Evolutionary conservation across 495 filamentous ascomycete species (phyloP), one percentile per base, ranked within the genome.

Genomic region (Podospora pseudocomata): DNA sequence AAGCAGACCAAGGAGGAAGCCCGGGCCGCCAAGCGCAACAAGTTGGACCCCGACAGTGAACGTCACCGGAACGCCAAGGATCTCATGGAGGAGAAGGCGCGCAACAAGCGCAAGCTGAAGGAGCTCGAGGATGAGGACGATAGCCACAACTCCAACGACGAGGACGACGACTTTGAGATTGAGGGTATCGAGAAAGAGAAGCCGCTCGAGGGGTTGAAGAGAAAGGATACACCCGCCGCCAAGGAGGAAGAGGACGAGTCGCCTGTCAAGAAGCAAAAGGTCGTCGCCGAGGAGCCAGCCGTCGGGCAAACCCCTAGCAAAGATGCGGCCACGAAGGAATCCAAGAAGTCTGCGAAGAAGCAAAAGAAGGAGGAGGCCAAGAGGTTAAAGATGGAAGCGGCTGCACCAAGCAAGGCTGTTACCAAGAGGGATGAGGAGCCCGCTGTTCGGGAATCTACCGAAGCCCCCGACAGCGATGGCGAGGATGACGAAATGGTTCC

Each of bases 1-100:
- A 95, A 94, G 78, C 91, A 94, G 79, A 91, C 90, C 60, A 95
- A 94, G 78, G 90, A 91, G 73, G 85, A 94, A 77, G 89, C 89
- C 65, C 88, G 87, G 60, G 87, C 88, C 60, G 91, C 92, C 7
- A 90, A 90, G 78, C 80, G 84, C 77, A 92, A 91, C 54, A 97
- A 96, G 79, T 85, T 97, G 16, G 90, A 96, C 66, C 93, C 93
- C 32, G 92, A 94, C 66, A 88, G 88, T 67, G 87, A 86, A 55
- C 74, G 82, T 55, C 80, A 85, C 70, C 90, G 90, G 76, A 91
- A 85, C 66, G 91, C 90, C 61, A 93, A 94, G 77, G 93, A 97
- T 72, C 86, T 96, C 53, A 87, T 93, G 85, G 91, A 94, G 60
- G 90, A 93, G 77, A 88, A 88, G 60, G 90, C 89, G n/a, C 82